Percentiles rank a stretch among this genome's conserved stretches.
Conservation (phyloP, 148 eudicot genomes). For the Suaeda aralocaspica region DNA sequence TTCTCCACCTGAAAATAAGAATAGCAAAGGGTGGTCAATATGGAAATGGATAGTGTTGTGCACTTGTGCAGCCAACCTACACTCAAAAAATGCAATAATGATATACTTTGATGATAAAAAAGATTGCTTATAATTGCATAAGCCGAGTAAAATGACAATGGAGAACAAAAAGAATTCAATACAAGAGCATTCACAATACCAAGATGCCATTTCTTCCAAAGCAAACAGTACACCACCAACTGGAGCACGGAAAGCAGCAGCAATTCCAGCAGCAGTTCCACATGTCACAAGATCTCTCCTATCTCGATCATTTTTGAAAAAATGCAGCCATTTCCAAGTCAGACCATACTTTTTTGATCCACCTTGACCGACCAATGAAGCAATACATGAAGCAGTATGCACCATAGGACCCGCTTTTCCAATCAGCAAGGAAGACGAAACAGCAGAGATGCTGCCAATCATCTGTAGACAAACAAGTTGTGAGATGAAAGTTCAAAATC, state of each 20-base stretch:
- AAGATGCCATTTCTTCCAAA: conserved; percentile 96
- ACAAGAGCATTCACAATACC: conserved; percentile 36
- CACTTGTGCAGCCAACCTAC: neutral
- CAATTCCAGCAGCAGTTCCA: conserved; percentile 93
- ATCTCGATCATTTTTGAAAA: conserved; percentile 84
- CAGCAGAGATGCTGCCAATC: conserved; percentile 77
- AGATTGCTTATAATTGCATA: neutral
- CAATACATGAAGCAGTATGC: conserved; percentile 78
- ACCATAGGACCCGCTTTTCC: conserved; percentile 99
- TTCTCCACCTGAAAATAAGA: conserved; percentile 70
- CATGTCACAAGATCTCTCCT: conserved; percentile 88
- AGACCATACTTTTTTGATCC: conserved; percentile 73
- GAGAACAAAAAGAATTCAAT: neutral
- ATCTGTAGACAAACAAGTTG: conserved; percentile 40
- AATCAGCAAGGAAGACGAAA: conserved; percentile 69
- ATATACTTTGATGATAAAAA: neutral
- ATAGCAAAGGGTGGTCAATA: neutral
- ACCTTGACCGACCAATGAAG: conserved; percentile 68
- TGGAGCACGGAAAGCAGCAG: conserved; percentile 96
- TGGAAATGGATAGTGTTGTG: neutral
- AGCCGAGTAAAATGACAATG: neutral
- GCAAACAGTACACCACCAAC: conserved; percentile 96
- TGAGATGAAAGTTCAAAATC: conserved; percentile 3
- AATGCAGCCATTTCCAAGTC: conserved; percentile 77
- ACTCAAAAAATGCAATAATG: neutral